These are phyloP conservation scores for Logfia minima DNA, from an alignment of 129 eudicot species.

Conservation along the genomic window DNA sequence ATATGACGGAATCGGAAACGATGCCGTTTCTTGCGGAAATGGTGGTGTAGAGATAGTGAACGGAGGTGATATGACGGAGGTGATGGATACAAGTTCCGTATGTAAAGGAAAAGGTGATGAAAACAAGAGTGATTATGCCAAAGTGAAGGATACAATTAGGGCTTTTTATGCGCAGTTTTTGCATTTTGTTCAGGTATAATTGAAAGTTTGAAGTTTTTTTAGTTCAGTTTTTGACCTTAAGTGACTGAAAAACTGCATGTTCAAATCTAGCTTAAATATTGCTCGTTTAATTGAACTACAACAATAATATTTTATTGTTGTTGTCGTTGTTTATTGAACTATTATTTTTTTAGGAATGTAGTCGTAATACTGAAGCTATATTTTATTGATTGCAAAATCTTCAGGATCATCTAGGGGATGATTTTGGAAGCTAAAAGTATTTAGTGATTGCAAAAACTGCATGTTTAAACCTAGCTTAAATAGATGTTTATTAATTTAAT, in stretches of 20 bases:
- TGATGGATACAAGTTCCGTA: neutral
- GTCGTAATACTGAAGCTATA: neutral
- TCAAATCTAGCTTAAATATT: neutral
- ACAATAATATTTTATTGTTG: too few species aligned
- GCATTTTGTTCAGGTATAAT: constrained; percentile 68
- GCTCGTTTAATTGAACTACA: neutral
- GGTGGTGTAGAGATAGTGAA: neutral
- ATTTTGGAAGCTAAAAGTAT: neutral
- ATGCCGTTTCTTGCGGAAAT: neutral
- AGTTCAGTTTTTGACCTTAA: neutral
- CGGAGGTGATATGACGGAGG: neutral
- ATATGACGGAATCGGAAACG: neutral
- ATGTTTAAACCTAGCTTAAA: neutral
- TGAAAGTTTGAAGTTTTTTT: neutral
- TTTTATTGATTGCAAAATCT: neutral
- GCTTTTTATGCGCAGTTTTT: constrained; percentile 54
- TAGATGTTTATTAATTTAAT: too few species aligned
- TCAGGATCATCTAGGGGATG: neutral
- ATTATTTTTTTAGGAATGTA: neutral
- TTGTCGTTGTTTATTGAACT: neutral
- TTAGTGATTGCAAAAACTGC: neutral
- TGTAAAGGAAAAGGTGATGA: neutral
- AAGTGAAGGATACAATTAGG: constrained; percentile 60
- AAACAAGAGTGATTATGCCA: constrained; percentile 45
- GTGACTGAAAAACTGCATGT: neutral